Conservation (phyloP, 345 rosid species). For the Gossypium sturtianum region DNA sequence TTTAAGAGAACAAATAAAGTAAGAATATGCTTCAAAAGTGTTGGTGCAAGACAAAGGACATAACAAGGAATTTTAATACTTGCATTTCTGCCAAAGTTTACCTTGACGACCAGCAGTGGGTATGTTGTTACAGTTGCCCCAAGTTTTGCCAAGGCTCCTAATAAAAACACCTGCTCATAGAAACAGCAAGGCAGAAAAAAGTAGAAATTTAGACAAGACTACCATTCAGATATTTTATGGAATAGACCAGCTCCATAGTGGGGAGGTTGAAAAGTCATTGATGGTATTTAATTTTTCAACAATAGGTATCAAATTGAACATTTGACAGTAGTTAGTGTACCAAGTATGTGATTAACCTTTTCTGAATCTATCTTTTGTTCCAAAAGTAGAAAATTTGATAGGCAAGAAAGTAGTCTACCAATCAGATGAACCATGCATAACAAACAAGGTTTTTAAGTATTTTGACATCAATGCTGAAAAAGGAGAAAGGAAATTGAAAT, state of each 20-base stretch:
- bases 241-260: background rate
- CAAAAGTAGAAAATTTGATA: background rate
- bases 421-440: conserved; percentile 3
- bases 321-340: background rate
- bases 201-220: background rate
- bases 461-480: background rate
- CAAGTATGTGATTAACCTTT: background rate
- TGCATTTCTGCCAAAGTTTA: conserved; percentile 15
- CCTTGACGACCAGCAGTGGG: conserved; percentile 69
- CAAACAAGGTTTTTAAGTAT: background rate
- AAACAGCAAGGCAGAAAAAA: background rate
- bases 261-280: background rate
- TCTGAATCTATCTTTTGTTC: background rate
- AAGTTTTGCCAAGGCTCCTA: conserved; percentile 68
- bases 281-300: background rate
- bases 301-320: background rate
- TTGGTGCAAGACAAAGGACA: conserved; percentile 1
- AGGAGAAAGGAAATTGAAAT: background rate
- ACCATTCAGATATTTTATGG: background rate
- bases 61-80: background rate
- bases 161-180: conserved; percentile 41
- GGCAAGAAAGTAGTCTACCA: background rate
- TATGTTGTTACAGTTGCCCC: conserved; percentile 67
- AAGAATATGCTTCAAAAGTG: background rate
- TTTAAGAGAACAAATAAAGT: conserved; percentile 13